These are phyloP conservation scores for Saccharum officinarum DNA, from an alignment of 176 grass and related monocot species.

Conservation along the genomic window DNA sequence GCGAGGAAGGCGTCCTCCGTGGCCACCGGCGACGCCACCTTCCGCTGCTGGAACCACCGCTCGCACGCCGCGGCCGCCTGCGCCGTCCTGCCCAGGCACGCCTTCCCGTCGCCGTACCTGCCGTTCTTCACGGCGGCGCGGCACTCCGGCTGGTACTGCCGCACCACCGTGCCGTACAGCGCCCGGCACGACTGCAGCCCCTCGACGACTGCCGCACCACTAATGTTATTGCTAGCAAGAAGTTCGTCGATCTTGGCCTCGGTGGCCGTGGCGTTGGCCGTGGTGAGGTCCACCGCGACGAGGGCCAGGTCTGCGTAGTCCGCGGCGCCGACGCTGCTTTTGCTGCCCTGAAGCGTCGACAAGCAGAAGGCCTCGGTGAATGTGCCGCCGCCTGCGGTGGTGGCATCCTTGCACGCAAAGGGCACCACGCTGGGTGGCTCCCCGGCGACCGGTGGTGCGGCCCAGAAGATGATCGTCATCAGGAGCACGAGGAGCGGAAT, in stretches of 20 bases:
- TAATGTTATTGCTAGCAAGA: not conserved
- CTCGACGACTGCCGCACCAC: too few species aligned
- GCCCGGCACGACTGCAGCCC: not conserved
- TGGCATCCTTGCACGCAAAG: not conserved
- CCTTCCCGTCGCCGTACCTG: not conserved
- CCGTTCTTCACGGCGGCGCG: not conserved
- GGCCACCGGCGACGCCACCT: not conserved
- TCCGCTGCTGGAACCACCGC: not conserved
- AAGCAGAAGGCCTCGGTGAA: not conserved
- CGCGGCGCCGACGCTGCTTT: not conserved
- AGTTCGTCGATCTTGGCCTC: not conserved
- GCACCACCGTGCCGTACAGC: not conserved
- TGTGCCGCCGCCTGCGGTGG: too few species aligned
- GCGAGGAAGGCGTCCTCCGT: not conserved
- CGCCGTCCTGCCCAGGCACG: not conserved
- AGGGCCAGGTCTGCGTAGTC: not conserved
- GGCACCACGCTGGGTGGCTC: slow-evolving; percentile 7
- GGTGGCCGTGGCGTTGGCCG: not conserved
- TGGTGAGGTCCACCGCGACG: not conserved
- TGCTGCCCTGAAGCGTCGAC: not conserved
- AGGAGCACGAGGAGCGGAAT: not conserved
- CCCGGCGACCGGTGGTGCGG: not conserved
- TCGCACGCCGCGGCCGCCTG: not conserved
- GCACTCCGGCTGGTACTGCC: not conserved
- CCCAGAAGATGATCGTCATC: not conserved